Base-by-base conservation (phyloP, 345 rosid species). In the Bretschneidera sinensis region DNA sequence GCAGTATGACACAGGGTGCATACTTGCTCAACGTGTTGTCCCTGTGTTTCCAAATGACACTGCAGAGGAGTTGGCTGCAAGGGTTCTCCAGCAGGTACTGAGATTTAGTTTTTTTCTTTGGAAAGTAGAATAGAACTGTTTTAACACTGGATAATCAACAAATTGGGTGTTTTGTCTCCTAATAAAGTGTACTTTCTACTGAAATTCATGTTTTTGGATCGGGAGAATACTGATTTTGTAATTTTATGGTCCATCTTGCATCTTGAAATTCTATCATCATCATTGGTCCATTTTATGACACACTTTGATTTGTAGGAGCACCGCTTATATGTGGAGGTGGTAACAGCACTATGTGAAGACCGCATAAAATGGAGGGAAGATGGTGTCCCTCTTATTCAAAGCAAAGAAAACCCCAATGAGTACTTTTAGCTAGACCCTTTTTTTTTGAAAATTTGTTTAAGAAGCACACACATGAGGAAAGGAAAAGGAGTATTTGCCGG, bases 301-400 rank as follows among this genome's bases (percentile, higher is more conserved):
- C 8, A 8, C 33, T 28, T 39, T 39, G 11, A 39, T 50, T 35
- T 34, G n/a, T 55, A 92, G 98, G 98, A 89, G 71, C 98, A 89
- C 70, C 69, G 62, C 45, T 74, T 92, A 48, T 92, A 89, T 54
- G 97, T 79, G 6, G 87, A 92, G 55, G 94, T 84, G 25, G 71
- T 69, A 17, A 73, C 76, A 57, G 96, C 94, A 6, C 51, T 89
- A 22, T 78, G 91, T 14, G 88, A 92, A 68, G 92, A 79, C 13
- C 82, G 90, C 22, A 72, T 92, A 51, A 68, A 67, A 66, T 87
- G 94, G 97, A 80, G 97, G 74, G 86, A 84, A 65, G 98, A 92
- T 17, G 95, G 88, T 0, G 92, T 90, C 47, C 96, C 96, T 66
- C 72, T 90, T 64, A 84, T 92, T 24, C 84, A 45, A 53, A 83